Conservation (phyloP, 345 rosid species). For the Pugionium cornutum region DNA sequence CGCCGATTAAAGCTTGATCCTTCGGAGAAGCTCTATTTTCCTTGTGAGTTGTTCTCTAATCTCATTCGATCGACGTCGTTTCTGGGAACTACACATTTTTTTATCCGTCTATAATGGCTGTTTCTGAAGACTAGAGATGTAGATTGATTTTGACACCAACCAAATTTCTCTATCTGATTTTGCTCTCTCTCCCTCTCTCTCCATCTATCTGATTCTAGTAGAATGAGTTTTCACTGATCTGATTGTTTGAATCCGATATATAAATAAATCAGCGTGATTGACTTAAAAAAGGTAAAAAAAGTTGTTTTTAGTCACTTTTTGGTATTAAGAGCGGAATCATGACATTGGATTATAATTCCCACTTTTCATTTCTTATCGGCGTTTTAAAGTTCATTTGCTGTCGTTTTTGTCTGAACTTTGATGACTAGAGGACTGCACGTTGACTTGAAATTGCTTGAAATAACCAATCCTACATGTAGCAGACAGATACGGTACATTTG, state of each 20-base stretch:
- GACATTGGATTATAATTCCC: not conserved
- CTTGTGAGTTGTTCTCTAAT: constrained; percentile 55
- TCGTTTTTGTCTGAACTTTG: not conserved
- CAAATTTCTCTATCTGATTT: not conserved
- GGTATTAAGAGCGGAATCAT: not conserved
- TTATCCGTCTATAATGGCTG: not conserved
- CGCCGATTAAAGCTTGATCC: constrained; percentile 96
- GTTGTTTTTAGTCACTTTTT: not conserved
- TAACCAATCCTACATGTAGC: not conserved
- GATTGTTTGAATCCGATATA: not conserved
- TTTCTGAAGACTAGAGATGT: not conserved
- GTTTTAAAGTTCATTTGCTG: not conserved
- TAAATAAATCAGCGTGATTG: not conserved
- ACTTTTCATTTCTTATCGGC: not conserved
- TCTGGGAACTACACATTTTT: not conserved
- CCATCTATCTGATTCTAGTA: too few relatives aligned
- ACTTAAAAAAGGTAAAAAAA: not conserved
- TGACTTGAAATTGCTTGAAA: constrained; percentile 5
- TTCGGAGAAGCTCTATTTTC: constrained; percentile 77
- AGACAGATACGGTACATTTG: not conserved
- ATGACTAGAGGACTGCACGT: constrained; percentile 2
- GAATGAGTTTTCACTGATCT: constrained; percentile 12
- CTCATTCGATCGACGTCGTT: constrained; percentile 17
- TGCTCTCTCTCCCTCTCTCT: too few relatives aligned
- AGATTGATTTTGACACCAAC: not conserved